Conservation (phyloP, 257 asterid genomes). For the Solanum bulbocastanum region DNA sequence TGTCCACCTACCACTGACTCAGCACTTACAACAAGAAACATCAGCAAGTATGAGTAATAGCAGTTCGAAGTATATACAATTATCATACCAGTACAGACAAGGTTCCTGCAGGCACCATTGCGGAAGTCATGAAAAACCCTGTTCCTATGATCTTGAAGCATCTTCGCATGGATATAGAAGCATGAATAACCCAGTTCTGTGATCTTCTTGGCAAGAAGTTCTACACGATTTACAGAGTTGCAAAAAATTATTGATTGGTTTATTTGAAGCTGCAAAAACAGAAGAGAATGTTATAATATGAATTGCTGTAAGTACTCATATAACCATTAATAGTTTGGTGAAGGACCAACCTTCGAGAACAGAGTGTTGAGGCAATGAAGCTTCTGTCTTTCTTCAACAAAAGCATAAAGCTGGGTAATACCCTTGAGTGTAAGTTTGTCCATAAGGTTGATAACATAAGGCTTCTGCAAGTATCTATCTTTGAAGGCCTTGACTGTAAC, state of each 20-base stretch:
- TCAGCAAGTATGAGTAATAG: background rate
- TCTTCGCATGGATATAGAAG: slow-evolving; percentile 90
- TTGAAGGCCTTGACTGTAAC: slow-evolving; percentile 79
- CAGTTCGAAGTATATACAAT: background rate
- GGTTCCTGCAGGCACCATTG: slow-evolving; percentile 94
- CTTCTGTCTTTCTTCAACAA: slow-evolving; percentile 94
- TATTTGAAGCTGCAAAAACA: slow-evolving; percentile 65
- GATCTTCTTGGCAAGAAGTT: slow-evolving; percentile 87
- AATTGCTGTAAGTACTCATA: background rate
- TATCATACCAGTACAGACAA: slow-evolving; percentile 77
- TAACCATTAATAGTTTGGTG: background rate
- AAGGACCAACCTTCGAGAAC: slow-evolving; percentile 53
- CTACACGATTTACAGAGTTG: slow-evolving; percentile 92
- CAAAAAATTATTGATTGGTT: slow-evolving; percentile 89
- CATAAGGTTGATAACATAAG: slow-evolving; percentile 83
- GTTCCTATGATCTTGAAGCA: slow-evolving; percentile 94
- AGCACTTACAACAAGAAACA: background rate
- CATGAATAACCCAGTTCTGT: slow-evolving; percentile 91
- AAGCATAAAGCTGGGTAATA: slow-evolving; percentile 78
- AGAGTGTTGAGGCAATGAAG: slow-evolving; percentile 84
- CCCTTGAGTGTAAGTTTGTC: slow-evolving; percentile 93
- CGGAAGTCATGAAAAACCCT: slow-evolving; percentile 93
- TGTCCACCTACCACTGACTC: background rate
- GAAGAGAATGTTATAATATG: slow-evolving; percentile 2
- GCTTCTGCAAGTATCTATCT: slow-evolving; percentile 59